phyloP scores from a whole-genome alignment of 1,284 basidiomycete genomes.

The Cystobasidium pallidum region DNA sequence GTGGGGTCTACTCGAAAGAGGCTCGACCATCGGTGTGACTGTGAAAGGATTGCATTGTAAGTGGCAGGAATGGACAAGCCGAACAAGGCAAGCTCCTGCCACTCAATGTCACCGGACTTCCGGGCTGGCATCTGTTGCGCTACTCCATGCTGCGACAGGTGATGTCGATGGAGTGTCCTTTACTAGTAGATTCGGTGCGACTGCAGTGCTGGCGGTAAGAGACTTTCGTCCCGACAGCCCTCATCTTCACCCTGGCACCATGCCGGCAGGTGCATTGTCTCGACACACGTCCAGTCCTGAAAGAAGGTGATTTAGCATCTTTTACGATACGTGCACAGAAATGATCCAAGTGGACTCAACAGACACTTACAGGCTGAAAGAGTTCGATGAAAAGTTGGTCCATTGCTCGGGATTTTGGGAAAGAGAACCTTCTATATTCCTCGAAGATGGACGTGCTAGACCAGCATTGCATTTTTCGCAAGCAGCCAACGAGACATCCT shows the following conservation, averaged over 20 bases:
- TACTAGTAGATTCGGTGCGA: neutral
- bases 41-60: no score
- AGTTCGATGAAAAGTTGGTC: conserved; percentile 65
- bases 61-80: neutral
- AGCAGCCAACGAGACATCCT: conserved; percentile 63
- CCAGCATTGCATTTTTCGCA: conserved; percentile 62
- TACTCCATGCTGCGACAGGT: neutral
- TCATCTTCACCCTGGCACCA: conserved; percentile 43
- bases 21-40: no score
- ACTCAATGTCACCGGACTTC: conserved; percentile 15
- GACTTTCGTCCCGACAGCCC: conserved; percentile 14
- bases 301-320: neutral
- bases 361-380: conserved; percentile 49
- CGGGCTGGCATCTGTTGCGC: neutral
- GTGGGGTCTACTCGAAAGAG: no score
- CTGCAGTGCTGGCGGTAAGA: neutral
- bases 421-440: conserved; percentile 62
- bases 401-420: conserved; percentile 61
- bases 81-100: neutral
- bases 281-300: conserved; percentile 39
- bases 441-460: conserved; percentile 62
- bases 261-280: conserved; percentile 7
- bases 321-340: no score
- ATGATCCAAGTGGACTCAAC: no score
- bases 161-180: neutral